phyloP scores from a whole-genome alignment of 768 basidiomycete genomes.

The Leccinellum rugosiceps region DNA sequence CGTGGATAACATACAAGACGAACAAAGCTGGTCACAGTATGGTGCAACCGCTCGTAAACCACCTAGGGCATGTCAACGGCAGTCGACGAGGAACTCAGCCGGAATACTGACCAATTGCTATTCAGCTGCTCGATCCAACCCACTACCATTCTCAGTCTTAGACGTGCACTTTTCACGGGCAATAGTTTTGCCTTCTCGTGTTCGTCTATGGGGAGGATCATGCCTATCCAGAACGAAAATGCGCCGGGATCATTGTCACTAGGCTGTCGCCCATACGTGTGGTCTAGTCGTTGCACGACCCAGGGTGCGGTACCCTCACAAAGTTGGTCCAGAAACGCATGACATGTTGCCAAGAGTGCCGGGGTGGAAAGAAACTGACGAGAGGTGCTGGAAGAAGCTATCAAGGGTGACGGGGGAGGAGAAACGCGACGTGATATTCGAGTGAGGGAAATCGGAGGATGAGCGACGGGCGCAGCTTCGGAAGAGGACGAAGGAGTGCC shows the following conservation, averaged over 20 bases:
- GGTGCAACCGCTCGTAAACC: conserved; percentile 71
- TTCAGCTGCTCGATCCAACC: conserved; percentile 90
- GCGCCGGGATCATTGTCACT: conserved; percentile 51
- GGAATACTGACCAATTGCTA: conserved; percentile 46
- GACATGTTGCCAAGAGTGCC: conserved; percentile 50
- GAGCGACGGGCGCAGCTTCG: conserved; percentile 1
- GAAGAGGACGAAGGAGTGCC: conserved; percentile 7
- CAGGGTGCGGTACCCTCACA: conserved; percentile 80
- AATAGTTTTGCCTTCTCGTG: conserved; percentile 84
- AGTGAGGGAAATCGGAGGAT: conserved; percentile 14
- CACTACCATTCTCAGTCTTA: conserved; percentile 81
- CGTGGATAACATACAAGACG: conserved; percentile 14
- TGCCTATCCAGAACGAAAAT: conserved; percentile 89
- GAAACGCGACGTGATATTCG: conserved; percentile 14
- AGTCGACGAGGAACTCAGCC: conserved; percentile 14
- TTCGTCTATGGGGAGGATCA: conserved; percentile 88
- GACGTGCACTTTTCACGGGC: conserved; percentile 71
- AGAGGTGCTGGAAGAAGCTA: background rate
- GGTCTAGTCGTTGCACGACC: conserved; percentile 85
- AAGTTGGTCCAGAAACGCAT: conserved; percentile 58
- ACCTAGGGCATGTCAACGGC: conserved; percentile 43
- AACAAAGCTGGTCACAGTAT: conserved; percentile 37
- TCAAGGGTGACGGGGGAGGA: conserved; percentile 3
- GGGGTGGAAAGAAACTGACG: conserved; percentile 20
- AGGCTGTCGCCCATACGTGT: conserved; percentile 77